A percentile compares a stretch with the other conserved stretches of the same genome.
phyloP scores from a whole-genome alignment of 1,139 yeast genomes.

The Pichia sp. region DNA sequence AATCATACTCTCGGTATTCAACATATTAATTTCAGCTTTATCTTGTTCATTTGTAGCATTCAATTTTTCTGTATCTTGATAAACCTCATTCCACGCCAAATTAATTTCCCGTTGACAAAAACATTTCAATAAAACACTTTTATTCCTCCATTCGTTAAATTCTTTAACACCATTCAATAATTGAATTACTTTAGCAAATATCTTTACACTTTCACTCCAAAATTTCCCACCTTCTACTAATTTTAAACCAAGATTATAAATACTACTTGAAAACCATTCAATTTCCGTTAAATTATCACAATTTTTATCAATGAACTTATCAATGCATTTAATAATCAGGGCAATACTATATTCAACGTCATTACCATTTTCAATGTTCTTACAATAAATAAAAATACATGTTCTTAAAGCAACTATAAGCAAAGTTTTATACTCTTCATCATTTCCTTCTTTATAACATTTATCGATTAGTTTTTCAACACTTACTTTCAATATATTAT shows the following conservation, averaged over 20 bases:
- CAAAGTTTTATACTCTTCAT: conserved; percentile 12
- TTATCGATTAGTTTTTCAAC: conserved; percentile 19
- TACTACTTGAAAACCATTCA: background rate
- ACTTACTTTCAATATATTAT: conserved; percentile 17
- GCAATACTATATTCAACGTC: background rate
- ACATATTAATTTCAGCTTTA: background rate
- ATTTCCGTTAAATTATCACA: conserved; percentile 2
- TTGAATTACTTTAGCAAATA: conserved; percentile 7
- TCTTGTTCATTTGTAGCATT: background rate
- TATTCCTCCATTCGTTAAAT: conserved; percentile 3
- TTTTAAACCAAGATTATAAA: conserved; percentile 1
- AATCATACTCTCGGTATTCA: conserved; percentile 5
- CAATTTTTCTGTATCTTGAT: background rate
- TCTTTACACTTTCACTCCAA: background rate
- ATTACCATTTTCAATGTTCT: conserved; percentile 11
- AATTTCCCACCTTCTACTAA: conserved; percentile 1
- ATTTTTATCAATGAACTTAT: background rate
- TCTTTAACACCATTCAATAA: background rate
- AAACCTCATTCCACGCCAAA: background rate
- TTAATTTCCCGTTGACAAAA: background rate
- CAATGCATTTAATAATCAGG: conserved; percentile 3
- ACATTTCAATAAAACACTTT: conserved; percentile 3
- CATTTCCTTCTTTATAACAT: conserved; percentile 3
- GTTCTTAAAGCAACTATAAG: conserved; percentile 23
- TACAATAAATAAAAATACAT: conserved; percentile 24